Evolutionary conservation across 2,329 filamentous ascomycete species (phyloP), one percentile per base, ranked within the genome.

Genomic region (Exophiala mesophila): DNA sequence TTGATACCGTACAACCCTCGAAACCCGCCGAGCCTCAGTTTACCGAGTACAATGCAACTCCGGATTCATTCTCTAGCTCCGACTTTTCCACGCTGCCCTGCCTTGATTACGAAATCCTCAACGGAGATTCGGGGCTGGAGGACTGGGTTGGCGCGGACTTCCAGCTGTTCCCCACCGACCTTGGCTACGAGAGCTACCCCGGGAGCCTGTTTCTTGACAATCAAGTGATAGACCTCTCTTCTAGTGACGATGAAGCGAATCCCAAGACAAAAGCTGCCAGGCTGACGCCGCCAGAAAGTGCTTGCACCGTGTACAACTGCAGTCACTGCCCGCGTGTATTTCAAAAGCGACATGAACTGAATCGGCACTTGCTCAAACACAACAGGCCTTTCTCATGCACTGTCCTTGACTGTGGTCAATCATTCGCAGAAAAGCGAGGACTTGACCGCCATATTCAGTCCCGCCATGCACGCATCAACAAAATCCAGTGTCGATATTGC

Each of bases 381-480:
- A 44, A 32, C 1, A 39, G 21, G 4, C 45, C 45, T 5, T 48
- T 41, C 15, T 10, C 26, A 24, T 48, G 45, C 19, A 15, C 34
- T 9, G 33, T 41, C 8, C 29, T 19, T 5, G 40, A 24, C 18
- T 48, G 45, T 31, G 33, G 38, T 15, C 29, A 30, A 8, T 28
- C 37, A 3, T 48, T 48, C 21, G 41, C 45, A 5, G 45, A 48
- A 34, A 48, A 48, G 37, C 31, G 45, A 29, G 36, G 45, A 5
- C 39, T 41, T 19, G 33, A 34, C 7, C 45, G 40, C 15, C 45
- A 48, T 18, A 35, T 44, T 12, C 39, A 48, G 15, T 20, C 28
- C 3, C 32, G 31, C 20, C 45, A 48, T 20, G 44, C 36, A 4
- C 28, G 37, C 4, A 7, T 36, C 7, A 41, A 48, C 12, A 17